These are phyloP conservation scores for Neurospora sp. DNA, from an alignment of 495 filamentous ascomycete species.

Conservation along the genomic window DNA sequence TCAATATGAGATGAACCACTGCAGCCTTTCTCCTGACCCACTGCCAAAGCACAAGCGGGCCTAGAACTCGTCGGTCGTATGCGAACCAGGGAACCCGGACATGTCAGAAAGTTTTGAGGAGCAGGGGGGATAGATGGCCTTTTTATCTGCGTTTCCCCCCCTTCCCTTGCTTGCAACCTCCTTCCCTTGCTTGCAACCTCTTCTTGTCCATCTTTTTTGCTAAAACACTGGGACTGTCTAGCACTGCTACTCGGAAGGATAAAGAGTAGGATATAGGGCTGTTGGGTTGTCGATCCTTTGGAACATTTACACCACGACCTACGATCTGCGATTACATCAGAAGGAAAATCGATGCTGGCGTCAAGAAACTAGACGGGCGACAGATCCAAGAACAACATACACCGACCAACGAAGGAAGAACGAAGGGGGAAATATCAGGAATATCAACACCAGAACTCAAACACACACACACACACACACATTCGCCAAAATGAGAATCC, in stretches of 20 bases:
- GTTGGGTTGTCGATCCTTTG: background rate
- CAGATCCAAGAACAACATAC: background rate
- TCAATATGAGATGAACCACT: background rate
- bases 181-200: too few relatives aligned
- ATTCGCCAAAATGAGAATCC: slow-evolving; percentile 31
- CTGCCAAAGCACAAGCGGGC: background rate
- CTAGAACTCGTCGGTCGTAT: background rate
- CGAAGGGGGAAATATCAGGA: background rate
- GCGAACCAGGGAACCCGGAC: too few relatives aligned
- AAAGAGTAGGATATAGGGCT: too few relatives aligned
- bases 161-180: too few relatives aligned
- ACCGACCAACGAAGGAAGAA: background rate
- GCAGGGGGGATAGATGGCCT: too few relatives aligned
- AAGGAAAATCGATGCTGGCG: background rate
- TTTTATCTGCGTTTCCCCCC: too few relatives aligned
- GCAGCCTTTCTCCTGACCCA: background rate
- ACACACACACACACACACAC: background rate
- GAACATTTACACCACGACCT: background rate
- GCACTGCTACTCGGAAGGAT: too few relatives aligned
- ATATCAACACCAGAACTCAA: background rate
- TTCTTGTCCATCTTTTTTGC: too few relatives aligned
- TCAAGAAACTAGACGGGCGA: background rate
- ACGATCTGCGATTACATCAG: background rate
- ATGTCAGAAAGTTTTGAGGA: too few relatives aligned
- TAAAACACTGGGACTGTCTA: too few relatives aligned